Evolutionary conservation across 331 rosid genomes (phyloP).

Genomic region (Malus hybrid): DNA sequence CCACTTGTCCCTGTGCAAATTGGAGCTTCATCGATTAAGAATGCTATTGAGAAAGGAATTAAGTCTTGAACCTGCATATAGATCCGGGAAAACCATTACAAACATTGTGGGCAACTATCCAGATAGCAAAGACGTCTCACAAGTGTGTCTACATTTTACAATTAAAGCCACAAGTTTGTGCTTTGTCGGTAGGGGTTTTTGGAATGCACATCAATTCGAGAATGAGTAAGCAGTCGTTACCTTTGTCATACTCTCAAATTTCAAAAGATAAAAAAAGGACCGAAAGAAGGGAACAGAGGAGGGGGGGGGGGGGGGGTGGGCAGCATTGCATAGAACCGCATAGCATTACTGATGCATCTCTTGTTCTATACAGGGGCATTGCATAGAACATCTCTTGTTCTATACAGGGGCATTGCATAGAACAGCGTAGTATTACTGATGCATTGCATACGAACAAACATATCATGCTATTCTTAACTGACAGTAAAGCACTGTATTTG

Average conservation of each 20-base stretch:
- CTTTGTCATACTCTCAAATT: not conserved
- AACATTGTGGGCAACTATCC: not conserved
- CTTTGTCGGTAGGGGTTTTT: not conserved
- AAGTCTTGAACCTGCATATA: slow-evolving; percentile 70
- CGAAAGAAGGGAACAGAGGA: too few species aligned
- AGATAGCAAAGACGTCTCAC: not conserved
- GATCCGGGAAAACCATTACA: slow-evolving; percentile 7
- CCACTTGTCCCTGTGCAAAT: slow-evolving; percentile 37
- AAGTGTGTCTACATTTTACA: not conserved
- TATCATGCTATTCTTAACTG: not conserved
- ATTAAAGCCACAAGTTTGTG: not conserved
- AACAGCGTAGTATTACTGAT: not conserved
- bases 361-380: too few species aligned
- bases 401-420: not conserved
- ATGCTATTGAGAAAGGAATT: slow-evolving; percentile 68
- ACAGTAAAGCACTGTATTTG: not conserved
- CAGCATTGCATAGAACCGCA: too few species aligned
- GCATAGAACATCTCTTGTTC: too few species aligned
- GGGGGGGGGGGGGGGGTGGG: too few species aligned
- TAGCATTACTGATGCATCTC: too few species aligned
- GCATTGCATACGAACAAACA: not conserved
- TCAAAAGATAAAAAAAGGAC: not conserved
- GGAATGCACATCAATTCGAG: not conserved
- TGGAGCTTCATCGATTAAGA: slow-evolving; percentile 51
- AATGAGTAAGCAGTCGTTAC: not conserved